Base-by-base conservation (phyloP, 208 protist genomes). In the Naegleria fowleri region DNA sequence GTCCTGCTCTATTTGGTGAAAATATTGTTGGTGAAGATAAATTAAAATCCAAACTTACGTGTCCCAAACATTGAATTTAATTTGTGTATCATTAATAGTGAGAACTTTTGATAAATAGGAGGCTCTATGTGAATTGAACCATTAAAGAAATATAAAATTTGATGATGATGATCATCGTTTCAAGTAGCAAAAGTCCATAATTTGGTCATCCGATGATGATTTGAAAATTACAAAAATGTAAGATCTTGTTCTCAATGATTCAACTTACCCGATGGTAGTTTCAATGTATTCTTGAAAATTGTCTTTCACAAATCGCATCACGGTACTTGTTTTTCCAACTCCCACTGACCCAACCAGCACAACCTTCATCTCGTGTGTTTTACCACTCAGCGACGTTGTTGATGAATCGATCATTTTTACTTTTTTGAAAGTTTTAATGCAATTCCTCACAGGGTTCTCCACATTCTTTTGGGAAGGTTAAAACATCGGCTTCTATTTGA, bases 1-100 rank as follows among this genome's bases (percentile, higher is more conserved):
- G 55, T 67, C 55, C 55, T 15, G 55, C 55, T 1, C 55, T 67
- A 67, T 29, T 29, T 4, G 1, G 7, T 48, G 38, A 84, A 11
- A 6, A 84, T 9, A 40, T 84, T 40, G 79, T 84, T 38, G 1
- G 39, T 84, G 6, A 84, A 40, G 6, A 6, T 40, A n/a, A n/a
- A 9, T 40, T 84, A 6, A 41, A 40, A 84, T 40, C 19, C 11
- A 3, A 87, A 87, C 48, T 55, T 87, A 87, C 16, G 92, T 94
- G 76, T 94, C 93, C 93, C 93, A 94, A 39, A 94, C 91, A 51
- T 87, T 83, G 52, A 92, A 92, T 58, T 91, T 92, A 22, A 92
- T 51, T 33, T 79, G 89, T 58, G 15, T 87, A 33, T 90, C 89
- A 19, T 92, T 51, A 43, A 92, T 90, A 4, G 3, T 15, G 25